phyloP scores from a whole-genome alignment of 2,329 filamentous ascomycete genomes.

The Beauveria rudraprayagi region DNA sequence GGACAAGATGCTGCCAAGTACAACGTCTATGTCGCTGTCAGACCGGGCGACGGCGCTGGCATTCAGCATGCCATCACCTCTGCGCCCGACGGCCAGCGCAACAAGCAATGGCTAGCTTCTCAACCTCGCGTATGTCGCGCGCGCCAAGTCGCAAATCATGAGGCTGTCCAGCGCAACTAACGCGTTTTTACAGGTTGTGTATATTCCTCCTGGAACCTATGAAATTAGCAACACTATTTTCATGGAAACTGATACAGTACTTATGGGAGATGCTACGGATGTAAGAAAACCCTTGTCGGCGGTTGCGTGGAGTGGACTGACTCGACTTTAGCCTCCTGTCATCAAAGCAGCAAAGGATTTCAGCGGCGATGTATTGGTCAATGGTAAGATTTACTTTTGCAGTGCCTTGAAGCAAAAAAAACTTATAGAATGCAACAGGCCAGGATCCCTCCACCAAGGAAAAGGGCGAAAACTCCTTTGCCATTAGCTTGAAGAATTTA shows the following conservation, averaged over 20 bases:
- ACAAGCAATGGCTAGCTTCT: conserved; percentile 9
- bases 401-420: neutral
- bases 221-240: conserved; percentile 29
- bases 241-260: conserved; percentile 36
- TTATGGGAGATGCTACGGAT: conserved; percentile 38
- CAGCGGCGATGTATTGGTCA: conserved; percentile 16
- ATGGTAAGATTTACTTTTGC: neutral
- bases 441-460: conserved; percentile 27
- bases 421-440: neutral
- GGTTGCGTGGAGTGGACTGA: conserved; percentile 4
- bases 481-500: conserved; percentile 35
- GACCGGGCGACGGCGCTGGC: neutral
- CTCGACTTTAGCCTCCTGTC: conserved; percentile 23
- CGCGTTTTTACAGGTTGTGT: conserved; percentile 20
- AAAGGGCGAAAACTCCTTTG: conserved; percentile 32
- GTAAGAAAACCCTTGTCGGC: neutral
- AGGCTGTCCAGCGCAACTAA: neutral
- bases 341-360: conserved; percentile 33
- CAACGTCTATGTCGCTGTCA: conserved; percentile 4
- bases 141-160: neutral
- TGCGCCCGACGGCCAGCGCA: neutral
- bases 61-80: conserved; percentile 5
- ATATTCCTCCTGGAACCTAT: conserved; percentile 35
- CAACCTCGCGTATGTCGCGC: conserved; percentile 15
- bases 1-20: neutral